Percentiles rank a stretch among this genome's conserved stretches.
These are phyloP conservation scores for Blepharisma undulans DNA, from an alignment of 169 alveolate genomes.

Conservation along the genomic window DNA sequence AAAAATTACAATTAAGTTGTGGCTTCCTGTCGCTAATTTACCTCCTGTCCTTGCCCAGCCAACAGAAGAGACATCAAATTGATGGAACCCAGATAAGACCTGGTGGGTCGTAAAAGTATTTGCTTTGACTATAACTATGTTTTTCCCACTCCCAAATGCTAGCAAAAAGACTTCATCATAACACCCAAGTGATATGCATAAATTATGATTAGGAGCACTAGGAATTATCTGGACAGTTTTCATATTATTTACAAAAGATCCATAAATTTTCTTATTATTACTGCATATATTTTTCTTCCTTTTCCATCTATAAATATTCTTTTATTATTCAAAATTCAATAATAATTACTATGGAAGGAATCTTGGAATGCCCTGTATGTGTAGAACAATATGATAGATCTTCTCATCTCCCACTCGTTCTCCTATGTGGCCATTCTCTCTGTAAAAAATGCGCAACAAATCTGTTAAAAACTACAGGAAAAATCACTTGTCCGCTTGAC, in stretches of 20 bases:
- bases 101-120: neutral
- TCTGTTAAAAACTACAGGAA: neutral
- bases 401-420: conserved; percentile 35
- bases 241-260: no score
- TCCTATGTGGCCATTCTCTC: conserved; percentile 53
- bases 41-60: conserved; percentile 17
- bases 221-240: conserved; percentile 33
- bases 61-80: neutral
- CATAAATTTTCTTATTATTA: no score
- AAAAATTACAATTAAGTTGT: neutral
- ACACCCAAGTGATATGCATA: conserved; percentile 15
- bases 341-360: neutral
- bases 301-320: no score
- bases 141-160: neutral
- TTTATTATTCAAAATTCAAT: no score
- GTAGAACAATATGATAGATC: neutral
- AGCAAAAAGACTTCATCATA: neutral
- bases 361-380: conserved; percentile 29
- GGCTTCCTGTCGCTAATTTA: neutral
- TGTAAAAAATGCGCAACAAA: conserved; percentile 49
- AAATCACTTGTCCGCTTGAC: conserved; percentile 20
- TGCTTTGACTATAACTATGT: neutral
- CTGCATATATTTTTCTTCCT: no score
- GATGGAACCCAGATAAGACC: neutral
- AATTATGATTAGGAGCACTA: neutral